Evolutionary conservation across 2,329 filamentous ascomycete species (phyloP), one percentile per base, ranked within the genome.

Genomic region (Calonectria leucothoes): DNA sequence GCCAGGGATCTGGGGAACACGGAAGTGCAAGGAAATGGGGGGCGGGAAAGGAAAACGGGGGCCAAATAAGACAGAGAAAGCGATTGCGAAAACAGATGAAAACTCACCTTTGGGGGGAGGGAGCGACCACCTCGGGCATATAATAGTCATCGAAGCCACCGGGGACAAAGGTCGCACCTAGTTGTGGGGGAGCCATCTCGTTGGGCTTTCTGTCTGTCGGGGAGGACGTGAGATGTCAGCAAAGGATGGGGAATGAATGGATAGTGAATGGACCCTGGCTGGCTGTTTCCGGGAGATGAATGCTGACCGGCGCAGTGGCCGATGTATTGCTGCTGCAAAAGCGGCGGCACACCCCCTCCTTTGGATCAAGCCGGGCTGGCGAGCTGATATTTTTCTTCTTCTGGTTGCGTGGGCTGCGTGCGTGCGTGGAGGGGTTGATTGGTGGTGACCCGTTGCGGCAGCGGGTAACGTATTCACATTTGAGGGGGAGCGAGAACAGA

Each of bases 41-140:
- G 71, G 67, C 68, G 45, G 57, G 69, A 33, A 31, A 65, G 51
- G 67, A 69, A 74, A 78, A 76, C 57, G 66, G 64, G 61, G 73
- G 69, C 66, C 76, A 73, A 75, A 29, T 42, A 57, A 72, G 39
- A 48, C n/a, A 27, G 39, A 23, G 17, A 45, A 71, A 39, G 17
- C 29, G 31, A 49, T 31, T 31, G 57, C 37, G 15, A 64, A 69
- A 57, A 70, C 27, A 33, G 37, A 63, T 48, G 70, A 55, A 61
- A 84, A 74, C 88, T 80, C 81, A 91, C 90, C 90, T 87, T 84
- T 91, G 90, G 76, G 90, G 90, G 63, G 88, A 83, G 72, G 90
- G 90, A 71, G 90, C 89, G 75, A 90, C 83, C 75, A 91, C 89
- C 81, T 91, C 89, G 74, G 90, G 90, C 88, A 91, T 89, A 81